These are phyloP conservation scores for Phytophthora boehmeriae DNA, from an alignment of 352 stramenopile species.

Conservation along the genomic window DNA sequence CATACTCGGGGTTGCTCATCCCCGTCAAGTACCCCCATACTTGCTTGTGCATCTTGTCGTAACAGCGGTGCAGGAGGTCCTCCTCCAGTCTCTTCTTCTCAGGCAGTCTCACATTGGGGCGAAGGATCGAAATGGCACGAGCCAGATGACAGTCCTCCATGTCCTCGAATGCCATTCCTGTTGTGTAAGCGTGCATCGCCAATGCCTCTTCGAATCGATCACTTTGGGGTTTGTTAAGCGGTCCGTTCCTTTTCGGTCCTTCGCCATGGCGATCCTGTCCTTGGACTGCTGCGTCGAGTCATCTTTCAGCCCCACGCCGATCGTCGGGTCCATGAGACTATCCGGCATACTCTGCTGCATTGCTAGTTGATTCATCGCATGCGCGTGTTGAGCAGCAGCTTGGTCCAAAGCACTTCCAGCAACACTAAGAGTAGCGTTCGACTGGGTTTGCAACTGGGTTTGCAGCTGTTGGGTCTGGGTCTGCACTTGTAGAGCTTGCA, in stretches of 20 bases:
- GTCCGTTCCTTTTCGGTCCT: slow-evolving; percentile 54
- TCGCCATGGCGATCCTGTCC: slow-evolving; percentile 32
- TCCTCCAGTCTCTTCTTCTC: slow-evolving; percentile 75
- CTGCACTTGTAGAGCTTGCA: slow-evolving; percentile 12
- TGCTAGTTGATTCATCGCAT: slow-evolving; percentile 76
- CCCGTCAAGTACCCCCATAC: slow-evolving; percentile 78
- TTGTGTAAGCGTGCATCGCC: slow-evolving; percentile 84
- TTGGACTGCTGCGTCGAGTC: slow-evolving; percentile 39
- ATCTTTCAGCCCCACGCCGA: slow-evolving; percentile 58
- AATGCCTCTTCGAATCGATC: slow-evolving; percentile 81
- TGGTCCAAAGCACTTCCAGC: slow-evolving; percentile 47
- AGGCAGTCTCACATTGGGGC: slow-evolving; percentile 59
- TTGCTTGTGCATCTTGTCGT: slow-evolving; percentile 88
- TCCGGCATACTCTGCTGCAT: slow-evolving; percentile 79
- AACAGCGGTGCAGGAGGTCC: slow-evolving; percentile 71
- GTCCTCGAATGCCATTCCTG: slow-evolving; percentile 77
- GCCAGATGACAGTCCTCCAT: slow-evolving; percentile 77
- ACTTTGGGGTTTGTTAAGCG: slow-evolving; percentile 65
- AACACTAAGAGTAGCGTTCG: slow-evolving; percentile 23
- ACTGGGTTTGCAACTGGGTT: slow-evolving; percentile 18
- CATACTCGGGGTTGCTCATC: slow-evolving; percentile 60
- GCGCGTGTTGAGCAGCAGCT: slow-evolving; percentile 61
- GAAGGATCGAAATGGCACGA: slow-evolving; percentile 64
- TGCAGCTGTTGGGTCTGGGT: slow-evolving; percentile 16
- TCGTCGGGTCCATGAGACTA: slow-evolving; percentile 66